A percentile compares a stretch with the other conserved stretches of the same genome.
These are phyloP conservation scores for Onygena corvina DNA, from an alignment of 2,329 filamentous ascomycete genomes.

Conservation along the genomic window DNA sequence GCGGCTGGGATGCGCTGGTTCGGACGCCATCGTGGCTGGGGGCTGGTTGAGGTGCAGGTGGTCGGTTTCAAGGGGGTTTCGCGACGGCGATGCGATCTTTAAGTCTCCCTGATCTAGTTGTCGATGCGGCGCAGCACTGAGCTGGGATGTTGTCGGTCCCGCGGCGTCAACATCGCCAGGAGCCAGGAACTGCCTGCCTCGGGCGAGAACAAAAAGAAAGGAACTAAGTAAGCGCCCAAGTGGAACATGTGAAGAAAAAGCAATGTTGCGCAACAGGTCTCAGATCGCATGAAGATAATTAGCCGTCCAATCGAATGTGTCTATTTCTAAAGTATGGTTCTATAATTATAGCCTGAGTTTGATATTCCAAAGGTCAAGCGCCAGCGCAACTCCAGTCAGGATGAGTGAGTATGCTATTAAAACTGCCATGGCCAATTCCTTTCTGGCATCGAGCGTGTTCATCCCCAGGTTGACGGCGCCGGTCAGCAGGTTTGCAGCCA, in stretches of 20 bases:
- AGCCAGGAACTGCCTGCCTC: not conserved
- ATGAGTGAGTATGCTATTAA: conserved; percentile 59
- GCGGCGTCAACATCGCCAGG: too few relatives aligned
- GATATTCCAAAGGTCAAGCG: conserved; percentile 29
- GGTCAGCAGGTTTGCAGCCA: conserved; percentile 79
- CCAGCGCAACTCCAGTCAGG: conserved; percentile 52
- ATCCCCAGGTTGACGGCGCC: conserved; percentile 80
- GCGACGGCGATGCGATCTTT: too few relatives aligned
- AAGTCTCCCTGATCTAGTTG: too few relatives aligned
- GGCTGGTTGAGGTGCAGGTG: too few relatives aligned
- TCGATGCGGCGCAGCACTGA: too few relatives aligned
- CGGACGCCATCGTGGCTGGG: not conserved
- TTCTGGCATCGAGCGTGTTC: conserved; percentile 62
- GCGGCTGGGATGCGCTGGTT: not conserved
- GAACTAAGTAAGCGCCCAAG: conserved; percentile 1
- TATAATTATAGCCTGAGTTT: conserved; percentile 19
- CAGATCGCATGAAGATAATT: too few relatives aligned
- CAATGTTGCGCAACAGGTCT: too few relatives aligned
- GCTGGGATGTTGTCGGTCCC: too few relatives aligned
- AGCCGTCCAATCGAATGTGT: not conserved
- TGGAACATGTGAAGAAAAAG: not conserved
- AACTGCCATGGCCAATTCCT: conserved; percentile 56
- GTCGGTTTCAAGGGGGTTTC: not conserved
- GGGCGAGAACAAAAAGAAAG: not conserved
- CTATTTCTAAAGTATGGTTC: not conserved